phyloP scores from a whole-genome alignment of 352 stramenopile species.

The Phytophthora nicotianae region DNA sequence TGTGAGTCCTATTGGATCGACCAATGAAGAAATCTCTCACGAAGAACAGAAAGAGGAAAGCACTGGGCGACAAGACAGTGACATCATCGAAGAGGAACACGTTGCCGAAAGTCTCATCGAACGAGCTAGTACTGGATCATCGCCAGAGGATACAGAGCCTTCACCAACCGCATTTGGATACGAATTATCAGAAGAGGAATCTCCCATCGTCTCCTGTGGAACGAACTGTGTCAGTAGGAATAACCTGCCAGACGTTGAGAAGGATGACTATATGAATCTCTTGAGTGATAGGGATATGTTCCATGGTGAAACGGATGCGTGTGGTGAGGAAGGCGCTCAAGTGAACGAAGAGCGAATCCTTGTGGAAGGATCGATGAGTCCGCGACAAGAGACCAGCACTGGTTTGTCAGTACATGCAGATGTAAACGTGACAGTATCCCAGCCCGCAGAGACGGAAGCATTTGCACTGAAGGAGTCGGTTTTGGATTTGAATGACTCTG shows the following conservation, averaged over 20 bases:
- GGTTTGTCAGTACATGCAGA: neutral
- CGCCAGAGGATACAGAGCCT: neutral
- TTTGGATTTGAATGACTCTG: neutral
- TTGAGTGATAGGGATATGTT: neutral
- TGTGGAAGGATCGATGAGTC: neutral
- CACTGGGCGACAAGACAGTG: neutral
- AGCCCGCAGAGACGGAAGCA: neutral
- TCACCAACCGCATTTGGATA: neutral
- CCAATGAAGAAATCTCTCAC: neutral
- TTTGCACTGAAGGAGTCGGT: neutral
- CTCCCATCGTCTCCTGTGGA: no score
- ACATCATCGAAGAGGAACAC: constrained; percentile 17
- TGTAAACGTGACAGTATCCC: neutral
- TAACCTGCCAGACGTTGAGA: neutral
- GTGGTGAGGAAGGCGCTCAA: neutral
- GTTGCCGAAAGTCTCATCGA: constrained; percentile 14
- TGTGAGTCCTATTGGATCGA: neutral
- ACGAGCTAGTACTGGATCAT: constrained; percentile 2
- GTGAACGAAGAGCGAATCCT: neutral
- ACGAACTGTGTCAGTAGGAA: neutral
- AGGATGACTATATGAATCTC: neutral
- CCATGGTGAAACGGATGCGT: neutral
- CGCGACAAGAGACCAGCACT: neutral
- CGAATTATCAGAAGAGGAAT: neutral
- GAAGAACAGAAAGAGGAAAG: neutral